Conservation (phyloP, 805 yeast species). For the Candida yuanshanica region DNA sequence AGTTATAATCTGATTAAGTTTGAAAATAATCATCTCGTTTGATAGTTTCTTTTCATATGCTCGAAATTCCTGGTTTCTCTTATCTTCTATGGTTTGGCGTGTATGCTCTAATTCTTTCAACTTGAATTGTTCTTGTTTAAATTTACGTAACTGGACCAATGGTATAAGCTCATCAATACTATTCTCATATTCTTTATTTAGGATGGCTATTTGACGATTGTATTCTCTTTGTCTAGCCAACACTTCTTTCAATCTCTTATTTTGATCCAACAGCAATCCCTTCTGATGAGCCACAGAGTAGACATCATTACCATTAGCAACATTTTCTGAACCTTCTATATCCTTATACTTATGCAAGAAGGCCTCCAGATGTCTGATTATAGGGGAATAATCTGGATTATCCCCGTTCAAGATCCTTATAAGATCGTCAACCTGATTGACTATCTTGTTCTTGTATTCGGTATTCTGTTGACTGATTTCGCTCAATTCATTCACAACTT, state of each 20-base stretch:
- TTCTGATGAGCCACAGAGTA: conserved; percentile 2
- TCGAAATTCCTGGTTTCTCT: conserved; percentile 9
- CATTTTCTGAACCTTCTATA: not conserved
- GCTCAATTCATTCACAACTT: conserved; percentile 11
- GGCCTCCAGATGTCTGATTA: conserved; percentile 5
- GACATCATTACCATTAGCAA: not conserved
- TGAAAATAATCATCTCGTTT: conserved; percentile 8
- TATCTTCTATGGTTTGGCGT: conserved; percentile 2
- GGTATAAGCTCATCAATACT: conserved; percentile 8
- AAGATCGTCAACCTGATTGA: conserved; percentile 13
- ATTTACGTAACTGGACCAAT: conserved; percentile 6
- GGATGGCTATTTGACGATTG: conserved; percentile 3
- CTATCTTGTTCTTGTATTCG: conserved; percentile 10
- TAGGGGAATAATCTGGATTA: conserved; percentile 3
- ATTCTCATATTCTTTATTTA: conserved; percentile 14
- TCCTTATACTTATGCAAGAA: conserved; percentile 8
- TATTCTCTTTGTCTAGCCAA: conserved; percentile 6
- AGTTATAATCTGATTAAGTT: conserved; percentile 7
- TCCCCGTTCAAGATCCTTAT: conserved; percentile 13
- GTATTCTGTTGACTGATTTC: conserved; percentile 4
- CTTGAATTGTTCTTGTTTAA: conserved; percentile 1
- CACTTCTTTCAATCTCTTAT: conserved; percentile 11
- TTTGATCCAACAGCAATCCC: conserved; percentile 11
- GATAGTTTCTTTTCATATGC: conserved; percentile 8
- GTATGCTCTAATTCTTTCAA: conserved; percentile 3